phyloP scores from a whole-genome alignment of 441 rosid species.

The Syzygium syzygioides region DNA sequence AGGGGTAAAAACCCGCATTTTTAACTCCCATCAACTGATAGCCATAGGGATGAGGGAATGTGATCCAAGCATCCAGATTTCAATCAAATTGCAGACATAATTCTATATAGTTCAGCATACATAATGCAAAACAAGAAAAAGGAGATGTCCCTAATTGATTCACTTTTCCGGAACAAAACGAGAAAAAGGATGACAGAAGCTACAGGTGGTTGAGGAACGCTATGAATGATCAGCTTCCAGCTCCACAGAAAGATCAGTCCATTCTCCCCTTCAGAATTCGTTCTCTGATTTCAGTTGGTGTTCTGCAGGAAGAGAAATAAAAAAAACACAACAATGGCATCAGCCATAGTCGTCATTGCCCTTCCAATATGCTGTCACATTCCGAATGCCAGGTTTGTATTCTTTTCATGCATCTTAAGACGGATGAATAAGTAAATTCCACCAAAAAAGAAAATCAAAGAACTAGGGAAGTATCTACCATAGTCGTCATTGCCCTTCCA shows the following conservation, averaged over 20 bases:
- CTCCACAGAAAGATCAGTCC: constrained; percentile 43
- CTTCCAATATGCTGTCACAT: background rate
- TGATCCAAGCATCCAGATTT: background rate
- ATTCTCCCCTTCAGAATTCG: constrained; percentile 91
- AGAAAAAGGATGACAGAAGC: background rate
- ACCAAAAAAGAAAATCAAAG: background rate
- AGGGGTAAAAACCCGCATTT: background rate
- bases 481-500: background rate
- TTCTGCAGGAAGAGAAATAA: constrained; percentile 33
- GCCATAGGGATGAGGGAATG: background rate
- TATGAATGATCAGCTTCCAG: background rate
- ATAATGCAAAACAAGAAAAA: background rate
- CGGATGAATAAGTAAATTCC: background rate
- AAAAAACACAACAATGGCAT: constrained; percentile 15
- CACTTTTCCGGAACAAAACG: background rate
- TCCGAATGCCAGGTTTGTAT: background rate
- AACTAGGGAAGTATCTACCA: background rate
- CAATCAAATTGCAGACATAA: background rate
- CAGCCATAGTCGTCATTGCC: background rate
- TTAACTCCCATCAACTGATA: background rate
- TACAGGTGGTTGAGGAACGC: background rate
- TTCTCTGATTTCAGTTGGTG: constrained; percentile 79
- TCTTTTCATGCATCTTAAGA: background rate
- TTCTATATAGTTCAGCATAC: background rate
- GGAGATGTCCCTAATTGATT: background rate